A percentile compares a stretch with the other conserved stretches of the same genome.
phyloP scores from a whole-genome alignment of 2,329 filamentous ascomycete species.

The Aphanocladium album region DNA sequence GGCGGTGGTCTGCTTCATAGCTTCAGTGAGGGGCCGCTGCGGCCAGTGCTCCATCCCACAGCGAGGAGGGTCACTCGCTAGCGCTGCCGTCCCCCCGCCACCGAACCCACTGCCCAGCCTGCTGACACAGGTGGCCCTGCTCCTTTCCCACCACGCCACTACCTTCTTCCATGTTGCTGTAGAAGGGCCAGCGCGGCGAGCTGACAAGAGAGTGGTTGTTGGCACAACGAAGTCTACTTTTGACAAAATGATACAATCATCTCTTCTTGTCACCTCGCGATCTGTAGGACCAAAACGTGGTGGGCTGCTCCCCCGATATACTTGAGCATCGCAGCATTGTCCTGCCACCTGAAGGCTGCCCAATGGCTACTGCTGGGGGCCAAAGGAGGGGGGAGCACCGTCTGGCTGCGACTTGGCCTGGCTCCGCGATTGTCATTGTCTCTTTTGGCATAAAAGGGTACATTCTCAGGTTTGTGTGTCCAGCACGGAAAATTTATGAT shows the following conservation, averaged over 20 bases:
- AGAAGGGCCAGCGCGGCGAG: no score
- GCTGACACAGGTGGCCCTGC: not conserved
- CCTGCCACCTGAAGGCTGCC: not conserved
- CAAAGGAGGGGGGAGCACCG: not conserved
- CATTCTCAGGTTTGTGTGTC: no score
- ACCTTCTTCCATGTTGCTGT: no score
- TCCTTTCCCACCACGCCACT: not conserved
- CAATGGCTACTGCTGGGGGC: not conserved
- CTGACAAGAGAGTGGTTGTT: not conserved
- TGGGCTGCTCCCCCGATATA: not conserved
- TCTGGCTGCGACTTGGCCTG: not conserved
- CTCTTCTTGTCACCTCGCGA: not conserved
- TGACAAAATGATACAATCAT: not conserved
- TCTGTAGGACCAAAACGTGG: not conserved
- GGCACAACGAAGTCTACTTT: not conserved
- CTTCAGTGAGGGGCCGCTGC: no score
- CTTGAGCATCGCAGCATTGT: not conserved
- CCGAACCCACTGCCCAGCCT: not conserved
- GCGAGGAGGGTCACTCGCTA: not conserved
- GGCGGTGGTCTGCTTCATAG: no score
- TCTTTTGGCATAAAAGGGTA: no score
- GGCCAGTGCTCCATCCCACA: not conserved
- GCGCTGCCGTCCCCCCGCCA: slow-evolving; percentile 2
- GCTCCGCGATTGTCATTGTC: not conserved
- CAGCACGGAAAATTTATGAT: no score